Conservation (phyloP, 169 alveolate genomes). For the Cytauxzoon felis region DNA sequence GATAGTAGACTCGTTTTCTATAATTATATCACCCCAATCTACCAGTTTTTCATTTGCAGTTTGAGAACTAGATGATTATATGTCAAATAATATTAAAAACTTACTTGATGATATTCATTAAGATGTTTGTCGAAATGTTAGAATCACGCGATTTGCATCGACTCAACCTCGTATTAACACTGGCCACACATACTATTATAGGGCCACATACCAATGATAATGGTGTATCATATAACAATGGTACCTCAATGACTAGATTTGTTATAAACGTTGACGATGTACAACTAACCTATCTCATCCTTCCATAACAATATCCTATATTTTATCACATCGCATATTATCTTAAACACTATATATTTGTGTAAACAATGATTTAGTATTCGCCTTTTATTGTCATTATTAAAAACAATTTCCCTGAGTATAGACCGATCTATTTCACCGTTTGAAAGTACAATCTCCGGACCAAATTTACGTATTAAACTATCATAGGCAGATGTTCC, state of each 20-base stretch:
- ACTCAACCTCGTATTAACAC: conserved; percentile 61
- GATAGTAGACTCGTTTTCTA: conserved; percentile 32
- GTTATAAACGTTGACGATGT: neutral
- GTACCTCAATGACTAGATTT: conserved; percentile 70
- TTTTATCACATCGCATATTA: conserved; percentile 69
- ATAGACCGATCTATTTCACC: conserved; percentile 67
- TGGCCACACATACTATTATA: conserved; percentile 61
- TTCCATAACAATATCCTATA: conserved; percentile 60
- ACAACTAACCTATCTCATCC: conserved; percentile 26
- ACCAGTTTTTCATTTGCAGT: conserved; percentile 27
- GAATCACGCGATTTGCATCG: conserved; percentile 65
- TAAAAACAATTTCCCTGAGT: conserved; percentile 70
- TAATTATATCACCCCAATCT: conserved; percentile 53
- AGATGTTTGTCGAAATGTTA: conserved; percentile 59
- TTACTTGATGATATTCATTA: conserved; percentile 69
- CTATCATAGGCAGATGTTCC: conserved; percentile 69
- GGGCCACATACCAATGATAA: conserved; percentile 68
- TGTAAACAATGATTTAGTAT: conserved; percentile 68
- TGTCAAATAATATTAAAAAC: no score
- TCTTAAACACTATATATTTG: conserved; percentile 62
- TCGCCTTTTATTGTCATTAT: conserved; percentile 62
- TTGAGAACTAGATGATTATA: conserved; percentile 13
- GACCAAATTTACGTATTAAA: conserved; percentile 67
- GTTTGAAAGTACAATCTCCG: conserved; percentile 59
- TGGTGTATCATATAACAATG: conserved; percentile 73